phyloP scores from a whole-genome alignment of 192 early-diverging fungal species.

The Linnemannia hyalina region DNA sequence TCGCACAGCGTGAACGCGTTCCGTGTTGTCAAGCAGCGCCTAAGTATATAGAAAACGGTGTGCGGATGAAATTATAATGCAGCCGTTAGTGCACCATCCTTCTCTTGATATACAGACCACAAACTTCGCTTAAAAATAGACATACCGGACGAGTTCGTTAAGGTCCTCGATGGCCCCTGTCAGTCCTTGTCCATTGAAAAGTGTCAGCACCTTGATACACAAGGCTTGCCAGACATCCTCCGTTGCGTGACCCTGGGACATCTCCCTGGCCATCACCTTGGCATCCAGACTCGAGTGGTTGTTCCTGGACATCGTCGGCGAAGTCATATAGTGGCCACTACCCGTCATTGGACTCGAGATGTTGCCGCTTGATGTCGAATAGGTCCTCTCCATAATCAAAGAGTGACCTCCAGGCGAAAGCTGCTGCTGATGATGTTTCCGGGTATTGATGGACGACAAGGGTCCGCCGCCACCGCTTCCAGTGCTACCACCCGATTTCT shows the following conservation, averaged over 20 bases:
- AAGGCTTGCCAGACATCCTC: conserved; percentile 83
- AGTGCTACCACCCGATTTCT: conserved; percentile 28
- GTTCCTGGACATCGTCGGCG: conserved; percentile 38
- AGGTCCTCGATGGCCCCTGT: conserved; percentile 87
- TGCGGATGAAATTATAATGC: not conserved
- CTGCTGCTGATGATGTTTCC: conserved; percentile 28
- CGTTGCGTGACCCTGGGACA: conserved; percentile 40
- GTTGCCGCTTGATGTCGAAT: conserved; percentile 33
- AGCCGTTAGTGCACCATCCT: not conserved
- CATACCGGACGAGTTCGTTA: conserved; percentile 81
- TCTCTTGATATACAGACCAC: not conserved
- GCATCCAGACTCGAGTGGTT: conserved; percentile 51
- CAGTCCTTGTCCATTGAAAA: conserved; percentile 90
- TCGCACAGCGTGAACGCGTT: conserved; percentile 57
- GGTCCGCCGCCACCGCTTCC: conserved; percentile 13
- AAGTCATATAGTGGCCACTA: conserved; percentile 26
- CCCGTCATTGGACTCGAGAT: conserved; percentile 42
- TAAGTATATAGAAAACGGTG: conserved; percentile 12
- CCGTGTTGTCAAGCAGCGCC: conserved; percentile 60
- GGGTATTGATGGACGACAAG: conserved; percentile 44
- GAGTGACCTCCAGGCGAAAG: conserved; percentile 29
- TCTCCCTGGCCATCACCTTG: conserved; percentile 53
- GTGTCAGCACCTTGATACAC: conserved; percentile 79
- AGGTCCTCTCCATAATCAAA: conserved; percentile 18
- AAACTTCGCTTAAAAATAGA: not conserved